Evolutionary conservation across 768 basidiomycete genomes (phyloP).

Genomic region (Coprinopsis marcescibilis): DNA sequence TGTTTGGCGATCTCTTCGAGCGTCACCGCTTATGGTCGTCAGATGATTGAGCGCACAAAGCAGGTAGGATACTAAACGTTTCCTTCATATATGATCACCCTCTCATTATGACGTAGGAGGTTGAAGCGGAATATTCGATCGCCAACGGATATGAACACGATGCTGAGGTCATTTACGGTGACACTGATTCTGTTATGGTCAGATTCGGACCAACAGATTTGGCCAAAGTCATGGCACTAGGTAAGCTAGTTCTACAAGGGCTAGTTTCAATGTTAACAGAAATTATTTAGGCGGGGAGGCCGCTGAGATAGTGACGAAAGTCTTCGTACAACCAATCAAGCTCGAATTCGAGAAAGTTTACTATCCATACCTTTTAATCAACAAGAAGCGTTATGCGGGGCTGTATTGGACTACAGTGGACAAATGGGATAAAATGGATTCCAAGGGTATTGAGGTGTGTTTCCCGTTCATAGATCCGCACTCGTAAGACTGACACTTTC

Average conservation of each 20-base stretch:
- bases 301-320: constrained; percentile 82
- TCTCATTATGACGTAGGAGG: too few relatives aligned
- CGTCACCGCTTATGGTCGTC: constrained; percentile 91
- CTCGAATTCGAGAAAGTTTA: constrained; percentile 99
- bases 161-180: constrained; percentile 95
- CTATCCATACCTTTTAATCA: constrained; percentile 96
- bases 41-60: constrained; percentile 99
- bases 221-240: constrained; percentile 81
- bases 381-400: constrained; percentile 97
- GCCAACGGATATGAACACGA: constrained; percentile 83
- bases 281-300: constrained; percentile 75
- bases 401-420: constrained; percentile 95
- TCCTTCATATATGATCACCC: not conserved
- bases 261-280: not conserved
- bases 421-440: constrained; percentile 99
- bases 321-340: constrained; percentile 95
- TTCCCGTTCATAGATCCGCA: not conserved
- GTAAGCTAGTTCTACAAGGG: constrained; percentile 47
- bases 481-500: not conserved
- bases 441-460: constrained; percentile 95
- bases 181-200: constrained; percentile 99
- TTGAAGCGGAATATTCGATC: constrained; percentile 80
- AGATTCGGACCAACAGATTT: constrained; percentile 90
- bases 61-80: constrained; percentile 39
- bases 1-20: constrained; percentile 96